Base-by-base conservation (phyloP, 2,329 filamentous ascomycete genomes). In the Endocalyx cinctus region DNA sequence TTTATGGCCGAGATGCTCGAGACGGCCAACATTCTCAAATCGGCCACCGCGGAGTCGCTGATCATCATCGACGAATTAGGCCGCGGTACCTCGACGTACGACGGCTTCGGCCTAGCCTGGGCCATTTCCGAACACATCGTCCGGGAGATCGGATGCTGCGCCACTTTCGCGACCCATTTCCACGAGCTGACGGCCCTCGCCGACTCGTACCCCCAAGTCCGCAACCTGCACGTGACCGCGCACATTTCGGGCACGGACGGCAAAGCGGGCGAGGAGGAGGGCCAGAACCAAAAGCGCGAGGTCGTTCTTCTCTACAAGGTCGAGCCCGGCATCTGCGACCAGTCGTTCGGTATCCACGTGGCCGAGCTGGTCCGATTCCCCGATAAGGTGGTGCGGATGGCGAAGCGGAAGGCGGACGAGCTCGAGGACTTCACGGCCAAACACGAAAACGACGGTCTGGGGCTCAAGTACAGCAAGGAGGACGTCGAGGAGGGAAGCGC, bases 1-100 rank as follows among this genome's bases (percentile, higher is more conserved):
- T 98, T 98, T 62, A 98, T 98, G 94, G 92, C 92, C 2, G 92
- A 98, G 66, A 98, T 98, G 92, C 76, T 98, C 15, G 92, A 98
- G 60, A 98, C 92, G 2, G 88, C 92, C 47, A 97, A 97, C 58
- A 98, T 98, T 45, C 80, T 98, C 54, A 97, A 97, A 65, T 94
- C 87, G 0, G 92, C 92, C 2, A 98, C 92, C 0, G 79, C 84
- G 19, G 92, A 98, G 57, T 95, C 87, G 5, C 75, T 98, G 33
- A 97, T 98, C 64, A 97, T 98, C 60, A 96, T 98, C 48, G 94
- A 98, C 59, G 92, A 98, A 60, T 78, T 98, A 3, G 92, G 92
- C 31, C 87, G 92, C 40, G 92, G 92, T 37, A 98, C 92, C 1
- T 96, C 88, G 42, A 98, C 94, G 0, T 98, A 98, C 58, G 94